These are phyloP conservation scores for Saccharomycopsis fibuligera DNA, from an alignment of 805 yeast genomes.

Conservation along the genomic window DNA sequence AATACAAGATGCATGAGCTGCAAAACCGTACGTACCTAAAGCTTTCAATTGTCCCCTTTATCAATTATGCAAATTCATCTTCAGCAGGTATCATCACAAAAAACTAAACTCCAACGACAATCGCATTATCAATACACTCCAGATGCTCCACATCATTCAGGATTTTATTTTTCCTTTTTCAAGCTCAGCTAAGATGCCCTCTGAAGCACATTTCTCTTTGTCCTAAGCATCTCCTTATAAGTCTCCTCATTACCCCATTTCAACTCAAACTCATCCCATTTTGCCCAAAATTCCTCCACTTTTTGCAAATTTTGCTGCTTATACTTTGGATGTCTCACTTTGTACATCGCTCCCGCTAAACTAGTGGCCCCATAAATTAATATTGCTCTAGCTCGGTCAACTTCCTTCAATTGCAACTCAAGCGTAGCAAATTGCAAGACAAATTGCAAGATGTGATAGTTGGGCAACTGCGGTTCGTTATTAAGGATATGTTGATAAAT, in stretches of 20 bases:
- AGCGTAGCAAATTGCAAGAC: constrained; percentile 48
- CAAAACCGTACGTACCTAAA: too few relatives aligned
- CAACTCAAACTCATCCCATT: constrained; percentile 73
- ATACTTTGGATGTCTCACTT: constrained; percentile 28
- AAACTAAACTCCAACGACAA: too few relatives aligned
- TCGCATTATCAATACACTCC: too few relatives aligned
- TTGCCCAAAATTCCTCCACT: constrained; percentile 44
- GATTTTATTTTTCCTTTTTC: too few relatives aligned
- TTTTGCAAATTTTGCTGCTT: constrained; percentile 17
- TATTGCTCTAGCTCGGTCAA: constrained; percentile 56
- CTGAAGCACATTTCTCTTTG: constrained; percentile 28
- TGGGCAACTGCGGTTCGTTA: constrained; percentile 33
- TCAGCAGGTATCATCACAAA: too few relatives aligned
- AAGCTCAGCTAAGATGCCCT: too few relatives aligned
- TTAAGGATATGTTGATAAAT: constrained; percentile 13
- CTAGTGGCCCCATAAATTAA: constrained; percentile 47
- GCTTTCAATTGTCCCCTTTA: too few relatives aligned
- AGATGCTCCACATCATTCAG: too few relatives aligned
- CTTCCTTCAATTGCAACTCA: constrained; percentile 50
- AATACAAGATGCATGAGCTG: too few relatives aligned
- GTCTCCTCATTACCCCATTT: constrained; percentile 63
- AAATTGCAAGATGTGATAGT: constrained; percentile 36
- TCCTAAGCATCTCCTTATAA: constrained; percentile 66
- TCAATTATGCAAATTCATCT: too few relatives aligned
- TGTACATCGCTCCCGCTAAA: constrained; percentile 5